A percentile compares a stretch with the other conserved stretches of the same genome.
phyloP scores from a whole-genome alignment of 768 basidiomycete genomes.

The Termitomyces sp. region DNA sequence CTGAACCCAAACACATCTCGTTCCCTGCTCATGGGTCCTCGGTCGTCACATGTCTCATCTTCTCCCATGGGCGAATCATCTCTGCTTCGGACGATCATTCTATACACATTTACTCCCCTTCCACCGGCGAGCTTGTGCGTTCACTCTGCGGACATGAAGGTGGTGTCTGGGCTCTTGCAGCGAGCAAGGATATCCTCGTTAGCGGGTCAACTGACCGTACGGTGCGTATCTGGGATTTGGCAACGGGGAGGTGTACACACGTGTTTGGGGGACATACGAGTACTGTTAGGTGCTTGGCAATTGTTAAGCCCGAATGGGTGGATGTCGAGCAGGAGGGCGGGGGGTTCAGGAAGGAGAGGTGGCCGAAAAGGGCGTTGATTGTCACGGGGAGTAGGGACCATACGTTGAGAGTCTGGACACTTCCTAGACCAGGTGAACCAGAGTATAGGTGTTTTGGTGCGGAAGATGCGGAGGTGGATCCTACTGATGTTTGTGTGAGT shows the following conservation, averaged over 20 bases:
- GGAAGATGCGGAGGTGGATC: constrained; percentile 58
- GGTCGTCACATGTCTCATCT: constrained; percentile 94
- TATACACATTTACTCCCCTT: constrained; percentile 91
- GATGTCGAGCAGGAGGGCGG: constrained; percentile 67
- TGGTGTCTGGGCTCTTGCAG: constrained; percentile 96
- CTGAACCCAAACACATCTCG: constrained; percentile 69
- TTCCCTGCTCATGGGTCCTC: constrained; percentile 87
- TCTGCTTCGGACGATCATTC: constrained; percentile 97
- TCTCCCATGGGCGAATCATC: constrained; percentile 93
- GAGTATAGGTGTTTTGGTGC: constrained; percentile 67
- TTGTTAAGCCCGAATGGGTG: constrained; percentile 90
- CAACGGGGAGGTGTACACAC: constrained; percentile 80
- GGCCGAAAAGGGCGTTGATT: constrained; percentile 63
- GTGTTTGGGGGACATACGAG: constrained; percentile 95
- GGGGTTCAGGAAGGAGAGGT: constrained; percentile 63
- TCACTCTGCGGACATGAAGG: constrained; percentile 90
- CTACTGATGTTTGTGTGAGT: constrained; percentile 39
- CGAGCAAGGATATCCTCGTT: constrained; percentile 83
- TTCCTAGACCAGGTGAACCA: constrained; percentile 62
- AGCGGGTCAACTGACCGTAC: constrained; percentile 94
- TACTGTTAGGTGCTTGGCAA: constrained; percentile 93
- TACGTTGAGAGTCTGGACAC: constrained; percentile 57
- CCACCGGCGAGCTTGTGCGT: constrained; percentile 69
- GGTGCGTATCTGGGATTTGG: constrained; percentile 69
- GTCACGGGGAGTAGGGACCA: constrained; percentile 75